Evolutionary conservation across 495 filamentous ascomycete species (phyloP), one percentile per base, ranked within the genome.

Genomic region (Aspergillus avenaceus): DNA sequence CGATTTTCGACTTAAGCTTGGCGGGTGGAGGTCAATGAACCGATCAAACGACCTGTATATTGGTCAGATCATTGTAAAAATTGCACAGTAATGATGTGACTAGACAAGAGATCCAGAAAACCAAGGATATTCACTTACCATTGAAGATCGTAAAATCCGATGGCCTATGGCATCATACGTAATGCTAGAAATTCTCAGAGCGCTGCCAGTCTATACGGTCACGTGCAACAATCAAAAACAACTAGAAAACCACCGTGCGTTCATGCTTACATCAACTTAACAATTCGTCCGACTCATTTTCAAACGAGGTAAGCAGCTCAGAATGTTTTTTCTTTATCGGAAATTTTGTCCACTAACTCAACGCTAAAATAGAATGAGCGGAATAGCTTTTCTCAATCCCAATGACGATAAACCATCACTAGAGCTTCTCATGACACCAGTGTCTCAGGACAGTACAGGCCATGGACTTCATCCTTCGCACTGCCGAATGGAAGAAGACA

Each of bases 351-450:
- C 34, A 14, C 45, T 28, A 7, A n/a, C 32, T 25, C n/a, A 6
- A 16, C n/a, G 16, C 4, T 8, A 2, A 13, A 25, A 9, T 11
- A 37, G 45, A 23, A 16, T 37, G 42, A 45, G 42, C 9, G 11
- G 1, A 24, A 18, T 32, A 25, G 34, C 47, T 27, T 47, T 54
- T 55, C 36, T 26, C 42, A 53, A 55, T 65, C 67, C 59, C 68
- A 32, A 67, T 71, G 68, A 71, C 57, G 68, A 71, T 62, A 69
- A 53, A 28, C 56, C 56, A 47, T 56, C 59, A 67, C 61, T 51
- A 54, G 68, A 71, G 67, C 67, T 65, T 65, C 61, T 67, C 65
- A 71, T 56, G 66, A 71, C 64, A 69, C 66, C 50, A 52, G 28
- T 42, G 29, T 13, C 29, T 41, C 27, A 41, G 32, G 47, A 42